Percentiles rank a stretch among this genome's conserved stretches.
Evolutionary conservation across 257 asterid species (phyloP).

Genomic region (Solanum rostratum): DNA sequence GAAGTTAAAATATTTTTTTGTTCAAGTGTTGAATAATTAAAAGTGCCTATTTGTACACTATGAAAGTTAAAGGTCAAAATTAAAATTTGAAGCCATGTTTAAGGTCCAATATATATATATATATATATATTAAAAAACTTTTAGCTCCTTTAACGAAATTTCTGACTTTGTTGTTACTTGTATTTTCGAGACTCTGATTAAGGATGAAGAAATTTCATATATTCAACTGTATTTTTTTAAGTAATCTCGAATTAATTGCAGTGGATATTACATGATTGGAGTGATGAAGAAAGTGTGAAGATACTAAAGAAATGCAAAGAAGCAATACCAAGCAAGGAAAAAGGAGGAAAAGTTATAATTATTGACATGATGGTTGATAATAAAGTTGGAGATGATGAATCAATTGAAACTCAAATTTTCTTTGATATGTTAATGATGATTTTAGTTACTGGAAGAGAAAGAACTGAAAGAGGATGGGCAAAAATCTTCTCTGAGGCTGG

Average conservation of each 20-base stretch:
- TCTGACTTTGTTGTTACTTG: rapidly evolving
- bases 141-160: neutral
- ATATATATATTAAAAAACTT: too few relatives aligned
- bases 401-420: conserved; percentile 9
- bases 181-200: neutral
- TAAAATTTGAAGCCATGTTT: too few relatives aligned
- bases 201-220: neutral
- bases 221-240: too few relatives aligned
- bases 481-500: conserved; percentile 10
- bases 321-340: conserved; percentile 7
- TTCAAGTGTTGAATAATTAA: too few relatives aligned
- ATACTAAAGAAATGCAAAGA: conserved; percentile 12
- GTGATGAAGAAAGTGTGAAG: conserved; percentile 10
- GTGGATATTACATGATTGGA: conserved; percentile 26
- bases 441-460: neutral
- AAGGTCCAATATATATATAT: too few relatives aligned
- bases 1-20: too few relatives aligned
- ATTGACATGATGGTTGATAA: conserved; percentile 7
- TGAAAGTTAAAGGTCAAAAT: too few relatives aligned
- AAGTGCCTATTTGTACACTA: too few relatives aligned
- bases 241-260: neutral
- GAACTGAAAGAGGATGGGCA: conserved; percentile 6
- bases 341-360: conserved; percentile 15
- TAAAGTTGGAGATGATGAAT: neutral
- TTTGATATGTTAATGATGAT: conserved; percentile 19